Percentiles rank a stretch among this genome's conserved stretches.
These are phyloP conservation scores for Oryza longistaminata DNA, from an alignment of 176 grass and related monocot genomes.

Conservation along the genomic window DNA sequence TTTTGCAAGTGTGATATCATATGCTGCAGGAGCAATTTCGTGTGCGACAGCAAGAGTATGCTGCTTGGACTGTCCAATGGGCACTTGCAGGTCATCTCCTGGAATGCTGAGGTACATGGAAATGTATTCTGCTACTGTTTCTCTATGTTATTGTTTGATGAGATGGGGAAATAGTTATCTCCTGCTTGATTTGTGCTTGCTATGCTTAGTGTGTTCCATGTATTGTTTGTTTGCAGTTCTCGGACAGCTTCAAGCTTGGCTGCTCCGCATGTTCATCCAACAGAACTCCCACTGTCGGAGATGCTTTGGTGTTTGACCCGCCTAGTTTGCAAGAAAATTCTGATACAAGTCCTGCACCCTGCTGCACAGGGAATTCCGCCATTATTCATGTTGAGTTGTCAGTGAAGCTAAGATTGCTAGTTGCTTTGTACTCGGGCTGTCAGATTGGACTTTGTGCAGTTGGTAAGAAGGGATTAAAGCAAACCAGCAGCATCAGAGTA, in stretches of 20 bases:
- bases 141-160: slow-evolving; percentile 38
- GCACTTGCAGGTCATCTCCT: slow-evolving; percentile 78
- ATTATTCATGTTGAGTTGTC: slow-evolving; percentile 81
- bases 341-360: slow-evolving; percentile 49
- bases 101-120: slow-evolving; percentile 93
- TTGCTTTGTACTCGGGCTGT: slow-evolving; percentile 77
- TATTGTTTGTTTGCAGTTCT: slow-evolving; percentile 59
- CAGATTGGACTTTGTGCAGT: slow-evolving; percentile 81
- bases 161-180: slow-evolving; percentile 10
- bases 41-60: slow-evolving; percentile 84
- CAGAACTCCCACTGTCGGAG: slow-evolving; percentile 39
- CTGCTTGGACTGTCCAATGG: slow-evolving; percentile 88
- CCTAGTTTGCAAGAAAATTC: slow-evolving; percentile 43
- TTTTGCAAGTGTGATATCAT: not conserved
- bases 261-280: slow-evolving; percentile 56
- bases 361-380: slow-evolving; percentile 62
- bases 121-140: slow-evolving; percentile 56
- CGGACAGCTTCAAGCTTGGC: slow-evolving; percentile 69
- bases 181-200: slow-evolving; percentile 29
- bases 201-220: slow-evolving; percentile 29
- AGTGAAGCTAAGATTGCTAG: slow-evolving; percentile 69
- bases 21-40: slow-evolving; percentile 84
- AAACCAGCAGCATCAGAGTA: slow-evolving; percentile 55
- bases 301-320: slow-evolving; percentile 58
- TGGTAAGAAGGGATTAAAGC: slow-evolving; percentile 89